Base-by-base conservation (phyloP, 257 asterid species). In the Capsicum pubescens region DNA sequence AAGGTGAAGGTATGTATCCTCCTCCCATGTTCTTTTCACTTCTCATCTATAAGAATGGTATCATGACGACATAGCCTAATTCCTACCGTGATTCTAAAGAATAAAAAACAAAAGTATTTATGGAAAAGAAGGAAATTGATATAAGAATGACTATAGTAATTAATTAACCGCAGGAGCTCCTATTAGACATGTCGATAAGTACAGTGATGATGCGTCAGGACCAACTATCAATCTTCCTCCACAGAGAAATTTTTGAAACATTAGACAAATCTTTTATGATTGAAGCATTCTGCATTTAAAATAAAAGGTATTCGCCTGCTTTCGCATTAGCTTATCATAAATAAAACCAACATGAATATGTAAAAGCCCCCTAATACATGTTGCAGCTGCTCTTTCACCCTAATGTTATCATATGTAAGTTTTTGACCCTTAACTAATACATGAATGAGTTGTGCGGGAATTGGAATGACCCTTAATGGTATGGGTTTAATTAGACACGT, bases 181-280 rank as follows among this genome's bases (percentile, higher is more conserved):
- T 74, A 95, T 93, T 59, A 93, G 87, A 63, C 87, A 85, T 39
- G 92, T 89, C 0, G 98, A 91, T 83, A 93, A 67, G 79, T 92
- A 60, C n/a, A 91, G 86, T 77, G 98, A 91, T 56, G 91, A 86
- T 17, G 87, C 98, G 84, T 93, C 98, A 0, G 98, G 98, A 83
- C 98, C 98, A 61, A 93, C 92, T 74, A 93, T 79, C 90, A 95
- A 86, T 87, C 98, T 91, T 92, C 98, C 98, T 9, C 98, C 98
- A 88, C 93, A 95, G 42, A 90, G 81, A 86, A 95, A 92, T 86
- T 87, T 95, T 98, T 95, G 94, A 59, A 84, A 83, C 48, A 57
- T 44, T 50, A 77, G 74, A 32, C 5, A 14, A 9, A 77, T 1
- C 83, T 57, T 59, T 85, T 63, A 52, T 57, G 3, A 79, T 79